Conservation (phyloP, 2,329 filamentous ascomycete species). For the Juglanconis oblonga region DNA sequence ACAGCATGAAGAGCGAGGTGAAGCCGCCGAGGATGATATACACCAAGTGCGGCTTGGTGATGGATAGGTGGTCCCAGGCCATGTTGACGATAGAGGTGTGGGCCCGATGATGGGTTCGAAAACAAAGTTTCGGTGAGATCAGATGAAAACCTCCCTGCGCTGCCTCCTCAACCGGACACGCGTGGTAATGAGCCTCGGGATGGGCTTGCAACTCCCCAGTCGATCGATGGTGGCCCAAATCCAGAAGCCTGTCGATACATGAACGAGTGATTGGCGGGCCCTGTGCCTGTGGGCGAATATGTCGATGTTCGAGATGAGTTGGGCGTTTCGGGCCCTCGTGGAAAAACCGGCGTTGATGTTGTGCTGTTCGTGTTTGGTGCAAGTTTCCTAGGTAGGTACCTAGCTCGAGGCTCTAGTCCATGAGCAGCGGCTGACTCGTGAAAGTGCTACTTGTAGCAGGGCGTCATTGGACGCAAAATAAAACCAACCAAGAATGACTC, state of each 20-base stretch:
- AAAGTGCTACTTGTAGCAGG: not conserved
- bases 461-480: no score
- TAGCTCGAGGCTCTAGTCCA: no score
- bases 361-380: not conserved
- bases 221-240: conserved; percentile 23
- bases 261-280: conserved; percentile 10
- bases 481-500: no score
- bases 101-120: not conserved
- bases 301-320: not conserved
- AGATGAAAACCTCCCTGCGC: not conserved
- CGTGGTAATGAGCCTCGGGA: not conserved
- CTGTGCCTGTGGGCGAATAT: not conserved
- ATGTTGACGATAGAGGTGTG: conserved; percentile 40
- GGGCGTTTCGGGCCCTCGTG: not conserved
- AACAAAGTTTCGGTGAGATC: not conserved
- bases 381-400: no score
- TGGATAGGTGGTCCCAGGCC: conserved; percentile 76
- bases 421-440: no score
- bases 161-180: not conserved
- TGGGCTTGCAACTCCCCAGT: conserved; percentile 23
- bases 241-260: conserved; percentile 22
- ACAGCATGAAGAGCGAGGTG: conserved; percentile 97
- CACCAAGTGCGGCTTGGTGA: conserved; percentile 95
- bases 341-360: not conserved
- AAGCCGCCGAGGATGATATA: conserved; percentile 98